Base-by-base conservation (phyloP, 148 eudicot species). In the Rhododendron griersonianum region DNA sequence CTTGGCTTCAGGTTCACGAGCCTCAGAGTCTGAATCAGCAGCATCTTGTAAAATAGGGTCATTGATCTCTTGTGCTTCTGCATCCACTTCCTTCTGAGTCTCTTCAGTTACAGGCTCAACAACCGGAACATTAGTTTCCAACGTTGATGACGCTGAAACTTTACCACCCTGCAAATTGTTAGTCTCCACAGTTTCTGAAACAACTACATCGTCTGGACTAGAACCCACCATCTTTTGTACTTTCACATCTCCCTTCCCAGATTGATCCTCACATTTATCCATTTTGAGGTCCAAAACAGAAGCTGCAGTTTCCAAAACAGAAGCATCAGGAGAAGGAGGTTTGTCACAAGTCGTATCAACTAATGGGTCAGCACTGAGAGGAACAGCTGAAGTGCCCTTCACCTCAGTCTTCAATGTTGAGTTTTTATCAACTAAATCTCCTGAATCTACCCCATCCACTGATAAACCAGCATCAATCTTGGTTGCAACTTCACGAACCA, bases 231-330 rank as follows among this genome's bases (percentile, higher is more conserved):
- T n/a, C 57, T 69, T 79, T 47, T 48, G 74, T 47, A 59, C 84
- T 81, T 81, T 23, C 11, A 11, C 77, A 50, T 51, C 77, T 37
- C 53, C 48, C 69, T 81, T 71, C 55, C 23, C 77, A 69, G 51
- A 69, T 69, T 48, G 84, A 81, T 81, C 80, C 84, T 71, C 87
- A 80, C 50, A 45, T 57, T 85, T 86, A 13, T 75, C 55, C 84
- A 33, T 25, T 73, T 59, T 44, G 82, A 37, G 50, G 78, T 28
- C 80, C 65, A 55, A 33, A 79, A 45, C 77, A 18, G 51, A 37
- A 86, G 77, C 80, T 44, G 33, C 75, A 9, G 19, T 79, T 45
- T 48, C 37, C 82, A 80, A 80, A 79, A 45, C 77, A 19, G 51
- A 37, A 86, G 82, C 80, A 81, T 81, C 78, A 80, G 69, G 67